These are phyloP conservation scores for Conticribra weissflogii DNA, from an alignment of 108 stramenopile species.

Conservation along the genomic window DNA sequence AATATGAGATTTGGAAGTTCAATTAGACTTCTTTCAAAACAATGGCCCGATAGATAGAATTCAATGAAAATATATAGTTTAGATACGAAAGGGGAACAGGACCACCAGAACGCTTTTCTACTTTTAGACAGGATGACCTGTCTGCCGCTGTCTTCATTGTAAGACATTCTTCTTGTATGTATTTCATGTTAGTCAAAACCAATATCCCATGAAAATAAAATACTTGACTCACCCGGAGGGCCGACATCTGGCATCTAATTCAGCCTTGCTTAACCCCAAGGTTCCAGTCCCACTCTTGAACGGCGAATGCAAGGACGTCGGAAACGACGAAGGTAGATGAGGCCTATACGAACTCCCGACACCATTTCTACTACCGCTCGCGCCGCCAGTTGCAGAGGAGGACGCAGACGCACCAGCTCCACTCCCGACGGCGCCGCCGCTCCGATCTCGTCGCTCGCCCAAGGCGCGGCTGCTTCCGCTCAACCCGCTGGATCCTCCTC, in stretches of 20 bases:
- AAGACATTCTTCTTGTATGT: not conserved
- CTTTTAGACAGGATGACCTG: no score
- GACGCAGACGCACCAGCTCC: conserved; percentile 10
- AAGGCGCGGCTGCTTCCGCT: not conserved
- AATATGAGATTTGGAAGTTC: not conserved
- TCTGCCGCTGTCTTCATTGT: not conserved
- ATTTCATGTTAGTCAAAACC: not conserved
- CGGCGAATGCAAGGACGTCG: conserved; percentile 15
- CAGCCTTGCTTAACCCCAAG: conserved; percentile 59
- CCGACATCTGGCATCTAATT: conserved; percentile 72
- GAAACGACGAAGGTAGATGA: no score
- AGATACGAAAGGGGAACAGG: no score
- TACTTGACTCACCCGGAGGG: conserved; percentile 68
- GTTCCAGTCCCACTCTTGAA: conserved; percentile 36
- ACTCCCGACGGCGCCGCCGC: conserved; percentile 15
- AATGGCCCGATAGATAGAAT: no score
- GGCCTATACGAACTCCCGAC: no score
- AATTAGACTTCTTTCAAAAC: no score
- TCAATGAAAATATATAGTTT: no score
- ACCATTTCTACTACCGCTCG: no score
- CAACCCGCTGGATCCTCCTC: not conserved
- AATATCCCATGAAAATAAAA: not conserved
- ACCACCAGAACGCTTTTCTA: no score
- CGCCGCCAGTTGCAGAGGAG: no score
- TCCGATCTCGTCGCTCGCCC: not conserved